Base-by-base conservation (phyloP, 2,329 filamentous ascomycete species). In the Calonectria multiphialidica region DNA sequence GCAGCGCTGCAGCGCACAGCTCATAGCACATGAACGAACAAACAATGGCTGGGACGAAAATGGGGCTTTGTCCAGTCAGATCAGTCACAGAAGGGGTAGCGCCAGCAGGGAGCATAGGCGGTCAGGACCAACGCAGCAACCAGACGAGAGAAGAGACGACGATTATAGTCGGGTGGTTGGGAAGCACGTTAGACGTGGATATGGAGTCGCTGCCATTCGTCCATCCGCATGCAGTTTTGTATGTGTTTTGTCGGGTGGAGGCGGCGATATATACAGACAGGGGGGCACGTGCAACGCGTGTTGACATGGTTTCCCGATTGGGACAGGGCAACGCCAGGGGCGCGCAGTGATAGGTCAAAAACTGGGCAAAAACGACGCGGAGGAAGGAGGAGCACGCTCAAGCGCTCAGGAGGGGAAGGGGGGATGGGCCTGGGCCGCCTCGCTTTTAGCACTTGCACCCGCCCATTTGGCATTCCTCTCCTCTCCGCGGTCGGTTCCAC, bases 221-320 rank as follows among this genome's bases (percentile, higher is more conserved):
- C 70, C 70, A 68, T 53, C 33, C 59, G 40, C 37, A 71, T 66
- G 63, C 69, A 65, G 47, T 57, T 66, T 72, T 72, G 71, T 63
- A 72, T 70, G 70, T 65, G 66, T 72, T 67, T 70, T 72, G 71
- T 45, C 28, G 64, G 59, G 69, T 66, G 66, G 44, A 68, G 67
- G 59, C 68, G 66, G 68, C 69, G 66, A 70, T 73, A 67, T 75
- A 70, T 71, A 76, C 70, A 74, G 70, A 75, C 72, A 73, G 73
- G 73, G 71, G 70, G 71, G 76, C 68, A 78, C 77, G 75, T 79
- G 79, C 70, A 77, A 80, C 80, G 81, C 80, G 81, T 82, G 80
- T 82, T 82, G 78, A 82, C 79, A 80, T 80, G 72, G 76, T 81
- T 83, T 80, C 81, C 80, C 75, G 65, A 81, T 82, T 76, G 76